These are phyloP conservation scores for Globisporangium splendens DNA, from an alignment of 352 stramenopile genomes.

Conservation along the genomic window DNA sequence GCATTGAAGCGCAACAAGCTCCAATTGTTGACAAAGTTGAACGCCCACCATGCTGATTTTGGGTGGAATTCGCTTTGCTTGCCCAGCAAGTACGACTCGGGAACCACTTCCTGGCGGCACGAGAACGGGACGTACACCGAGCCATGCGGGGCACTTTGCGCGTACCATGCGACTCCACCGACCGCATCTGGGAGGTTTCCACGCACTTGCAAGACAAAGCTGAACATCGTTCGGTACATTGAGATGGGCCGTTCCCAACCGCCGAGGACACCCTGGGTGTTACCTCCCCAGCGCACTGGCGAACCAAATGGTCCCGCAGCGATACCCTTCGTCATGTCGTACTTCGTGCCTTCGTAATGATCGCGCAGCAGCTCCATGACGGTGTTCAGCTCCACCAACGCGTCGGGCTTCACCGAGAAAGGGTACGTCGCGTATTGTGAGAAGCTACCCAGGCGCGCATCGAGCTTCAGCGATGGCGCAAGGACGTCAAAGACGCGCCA, in stretches of 20 bases:
- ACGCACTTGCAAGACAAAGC: constrained; percentile 69
- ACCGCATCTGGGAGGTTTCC: constrained; percentile 32
- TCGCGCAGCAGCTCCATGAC: constrained; percentile 86
- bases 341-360: constrained; percentile 90
- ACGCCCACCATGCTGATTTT: constrained; percentile 78
- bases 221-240: constrained; percentile 86
- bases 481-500: constrained; percentile 75
- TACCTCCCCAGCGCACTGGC: constrained; percentile 80
- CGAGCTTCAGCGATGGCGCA: constrained; percentile 53
- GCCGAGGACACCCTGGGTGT: constrained; percentile 42
- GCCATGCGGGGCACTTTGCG: constrained; percentile 53
- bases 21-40: constrained; percentile 89
- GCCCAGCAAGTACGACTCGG: constrained; percentile 53
- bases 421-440: constrained; percentile 54
- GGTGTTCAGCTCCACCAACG: constrained; percentile 40
- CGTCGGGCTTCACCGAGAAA: constrained; percentile 69
- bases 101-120: constrained; percentile 41
- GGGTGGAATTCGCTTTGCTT: constrained; percentile 68
- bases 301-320: constrained; percentile 88
- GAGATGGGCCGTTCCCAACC: constrained; percentile 90
- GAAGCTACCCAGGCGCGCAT: constrained; percentile 31
- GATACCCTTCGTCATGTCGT: constrained; percentile 83
- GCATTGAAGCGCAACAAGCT: constrained; percentile 69
- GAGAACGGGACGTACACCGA: constrained; percentile 78
- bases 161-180: constrained; percentile 66